A percentile compares a stretch with the other conserved stretches of the same genome.
These are phyloP conservation scores for Pythium aristosporum DNA, from an alignment of 352 stramenopile species.

Conservation along the genomic window DNA sequence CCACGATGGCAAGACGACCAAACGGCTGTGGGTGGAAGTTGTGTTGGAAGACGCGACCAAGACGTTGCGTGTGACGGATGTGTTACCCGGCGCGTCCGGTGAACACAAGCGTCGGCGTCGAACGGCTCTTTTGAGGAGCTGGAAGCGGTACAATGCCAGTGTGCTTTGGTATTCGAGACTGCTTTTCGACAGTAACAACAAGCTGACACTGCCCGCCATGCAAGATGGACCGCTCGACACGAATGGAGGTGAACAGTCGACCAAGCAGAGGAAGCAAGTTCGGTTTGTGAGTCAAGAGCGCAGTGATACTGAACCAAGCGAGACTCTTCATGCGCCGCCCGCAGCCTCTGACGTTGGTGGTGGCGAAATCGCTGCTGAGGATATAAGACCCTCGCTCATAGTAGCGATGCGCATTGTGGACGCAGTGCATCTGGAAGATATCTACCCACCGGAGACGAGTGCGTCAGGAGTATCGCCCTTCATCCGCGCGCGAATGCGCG, in stretches of 20 bases:
- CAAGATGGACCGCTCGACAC: neutral
- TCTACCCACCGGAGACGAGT: slow-evolving; percentile 25
- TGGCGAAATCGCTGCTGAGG: neutral
- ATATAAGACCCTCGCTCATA: neutral
- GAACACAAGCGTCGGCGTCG: slow-evolving; percentile 68
- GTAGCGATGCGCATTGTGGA: slow-evolving; percentile 25
- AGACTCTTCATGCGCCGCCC: neutral
- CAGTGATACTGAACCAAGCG: neutral
- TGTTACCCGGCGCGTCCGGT: slow-evolving; percentile 67
- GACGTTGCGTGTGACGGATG: slow-evolving; percentile 76
- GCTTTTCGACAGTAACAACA: slow-evolving; percentile 19
- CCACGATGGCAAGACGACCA: slow-evolving; percentile 55
- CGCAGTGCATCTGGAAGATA: slow-evolving; percentile 25
- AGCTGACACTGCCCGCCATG: slow-evolving; percentile 6
- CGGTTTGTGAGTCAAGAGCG: slow-evolving; percentile 43
- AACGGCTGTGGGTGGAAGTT: slow-evolving; percentile 76
- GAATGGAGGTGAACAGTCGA: neutral
- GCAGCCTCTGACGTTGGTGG: no score
- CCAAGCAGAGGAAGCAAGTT: slow-evolving; percentile 59
- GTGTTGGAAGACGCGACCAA: slow-evolving; percentile 79
- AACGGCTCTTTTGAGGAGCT: slow-evolving; percentile 69
- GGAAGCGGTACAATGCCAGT: slow-evolving; percentile 74
- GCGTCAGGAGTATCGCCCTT: slow-evolving; percentile 16
- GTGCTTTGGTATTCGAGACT: slow-evolving; percentile 60
- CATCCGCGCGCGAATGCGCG: slow-evolving; percentile 19